These are phyloP conservation scores for Chlamydomonas asymmetrica DNA, from an alignment of 139 green algal species.

Conservation along the genomic window DNA sequence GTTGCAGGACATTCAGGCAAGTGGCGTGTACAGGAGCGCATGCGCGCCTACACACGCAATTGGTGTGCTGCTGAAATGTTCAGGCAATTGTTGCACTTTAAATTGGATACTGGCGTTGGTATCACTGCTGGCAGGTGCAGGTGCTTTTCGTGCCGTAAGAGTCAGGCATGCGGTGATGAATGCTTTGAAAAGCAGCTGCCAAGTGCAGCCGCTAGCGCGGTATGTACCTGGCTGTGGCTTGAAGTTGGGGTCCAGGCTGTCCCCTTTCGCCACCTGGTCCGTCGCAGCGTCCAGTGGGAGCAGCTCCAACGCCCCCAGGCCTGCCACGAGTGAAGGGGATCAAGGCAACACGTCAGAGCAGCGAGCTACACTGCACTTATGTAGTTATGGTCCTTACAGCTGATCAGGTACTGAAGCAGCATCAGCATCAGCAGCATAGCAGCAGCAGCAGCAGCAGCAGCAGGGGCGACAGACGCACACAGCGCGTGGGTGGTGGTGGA, in stretches of 20 bases:
- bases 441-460: too few species aligned
- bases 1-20: not conserved
- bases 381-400: too few species aligned
- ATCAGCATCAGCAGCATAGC: too few species aligned
- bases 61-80: not conserved
- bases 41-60: too few species aligned
- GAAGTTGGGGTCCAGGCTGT: constrained; percentile 33
- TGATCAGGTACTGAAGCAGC: too few species aligned
- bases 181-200: not conserved
- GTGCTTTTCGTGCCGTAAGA: not conserved
- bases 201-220: not conserved
- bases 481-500: too few species aligned
- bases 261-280: constrained; percentile 38
- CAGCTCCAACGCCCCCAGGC: constrained; percentile 63
- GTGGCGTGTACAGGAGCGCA: not conserved
- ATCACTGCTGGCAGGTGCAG: not conserved
- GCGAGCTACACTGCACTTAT: too few species aligned
- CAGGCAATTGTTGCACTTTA: not conserved
- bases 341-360: too few species aligned
- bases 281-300: constrained; percentile 20
- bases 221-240: constrained; percentile 21
- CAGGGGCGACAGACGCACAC: too few species aligned
- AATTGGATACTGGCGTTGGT: not conserved
- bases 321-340: too few species aligned
- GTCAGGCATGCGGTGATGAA: not conserved